Conservation (phyloP, 2,329 filamentous ascomycete species). For the Fusarium sp. region DNA sequence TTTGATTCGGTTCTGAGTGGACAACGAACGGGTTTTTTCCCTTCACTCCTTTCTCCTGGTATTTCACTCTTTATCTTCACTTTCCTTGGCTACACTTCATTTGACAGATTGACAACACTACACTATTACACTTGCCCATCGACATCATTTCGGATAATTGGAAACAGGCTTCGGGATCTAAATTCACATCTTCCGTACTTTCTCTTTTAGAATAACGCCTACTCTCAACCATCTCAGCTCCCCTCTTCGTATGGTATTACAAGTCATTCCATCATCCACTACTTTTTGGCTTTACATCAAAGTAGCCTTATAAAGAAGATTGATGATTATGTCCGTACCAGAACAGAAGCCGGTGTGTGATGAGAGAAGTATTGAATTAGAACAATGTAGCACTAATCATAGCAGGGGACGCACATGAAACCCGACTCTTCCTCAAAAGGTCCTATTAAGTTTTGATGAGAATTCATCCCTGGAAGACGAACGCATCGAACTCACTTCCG, state of each 20-base stretch:
- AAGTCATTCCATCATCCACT: neutral
- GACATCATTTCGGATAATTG: neutral
- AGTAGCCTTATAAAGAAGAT: neutral
- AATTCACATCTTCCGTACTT: neutral
- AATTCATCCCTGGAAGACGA: neutral
- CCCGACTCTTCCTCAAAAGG: neutral
- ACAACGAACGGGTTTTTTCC: neutral
- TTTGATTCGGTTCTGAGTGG: neutral
- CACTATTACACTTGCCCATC: neutral
- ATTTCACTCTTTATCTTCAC: neutral
- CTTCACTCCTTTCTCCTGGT: neutral
- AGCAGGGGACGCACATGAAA: neutral
- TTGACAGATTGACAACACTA: neutral
- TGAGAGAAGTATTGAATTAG: neutral
- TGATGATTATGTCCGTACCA: neutral
- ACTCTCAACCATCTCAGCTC: neutral
- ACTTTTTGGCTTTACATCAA: rapidly evolving
- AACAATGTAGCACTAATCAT: neutral
- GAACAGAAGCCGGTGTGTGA: neutral
- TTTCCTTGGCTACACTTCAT: neutral
- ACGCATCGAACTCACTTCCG: neutral
- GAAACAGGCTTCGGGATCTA: neutral
- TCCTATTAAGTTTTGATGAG: rapidly evolving
- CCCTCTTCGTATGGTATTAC: neutral
- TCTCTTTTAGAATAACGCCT: neutral